These are phyloP conservation scores for Thozetella sp. DNA, from an alignment of 495 filamentous ascomycete genomes.

Conservation along the genomic window DNA sequence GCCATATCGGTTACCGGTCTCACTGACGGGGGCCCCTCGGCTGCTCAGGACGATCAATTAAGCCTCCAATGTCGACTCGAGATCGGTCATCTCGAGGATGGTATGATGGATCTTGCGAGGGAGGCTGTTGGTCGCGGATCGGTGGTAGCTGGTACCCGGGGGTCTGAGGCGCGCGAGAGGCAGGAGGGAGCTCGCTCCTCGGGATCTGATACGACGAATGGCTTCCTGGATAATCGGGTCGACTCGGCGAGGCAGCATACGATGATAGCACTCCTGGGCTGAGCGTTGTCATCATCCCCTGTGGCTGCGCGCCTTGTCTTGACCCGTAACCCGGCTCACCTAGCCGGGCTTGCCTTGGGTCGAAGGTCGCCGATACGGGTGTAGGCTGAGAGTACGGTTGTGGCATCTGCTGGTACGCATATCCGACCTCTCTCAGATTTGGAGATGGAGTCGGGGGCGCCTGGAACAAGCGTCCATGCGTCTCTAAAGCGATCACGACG, in stretches of 20 bases:
- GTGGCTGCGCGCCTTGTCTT: slow-evolving; percentile 31
- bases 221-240: slow-evolving; percentile 38
- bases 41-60: slow-evolving; percentile 46
- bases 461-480: slow-evolving; percentile 29
- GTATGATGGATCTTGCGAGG: slow-evolving; percentile 23
- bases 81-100: slow-evolving; percentile 43
- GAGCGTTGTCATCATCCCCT: slow-evolving; percentile 23
- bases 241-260: slow-evolving; percentile 34
- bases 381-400: slow-evolving; percentile 43
- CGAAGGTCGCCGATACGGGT: slow-evolving; percentile 40
- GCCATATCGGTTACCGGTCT: not conserved
- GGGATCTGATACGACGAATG: slow-evolving; percentile 43
- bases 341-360: slow-evolving; percentile 33
- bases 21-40: slow-evolving; percentile 15
- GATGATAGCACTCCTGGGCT: slow-evolving; percentile 29
- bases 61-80: slow-evolving; percentile 55
- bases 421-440: slow-evolving; percentile 43
- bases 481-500: slow-evolving; percentile 43
- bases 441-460: slow-evolving; percentile 45
- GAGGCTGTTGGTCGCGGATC: slow-evolving; percentile 44
- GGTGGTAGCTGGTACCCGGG: slow-evolving; percentile 53
- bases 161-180: slow-evolving; percentile 30
- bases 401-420: slow-evolving; percentile 41
- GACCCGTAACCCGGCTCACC: slow-evolving; percentile 35
- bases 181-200: slow-evolving; percentile 39